Evolutionary conservation across 345 rosid genomes (phyloP), one percentile per base, ranked within the genome.

Genomic region (Hypericum perforatum): DNA sequence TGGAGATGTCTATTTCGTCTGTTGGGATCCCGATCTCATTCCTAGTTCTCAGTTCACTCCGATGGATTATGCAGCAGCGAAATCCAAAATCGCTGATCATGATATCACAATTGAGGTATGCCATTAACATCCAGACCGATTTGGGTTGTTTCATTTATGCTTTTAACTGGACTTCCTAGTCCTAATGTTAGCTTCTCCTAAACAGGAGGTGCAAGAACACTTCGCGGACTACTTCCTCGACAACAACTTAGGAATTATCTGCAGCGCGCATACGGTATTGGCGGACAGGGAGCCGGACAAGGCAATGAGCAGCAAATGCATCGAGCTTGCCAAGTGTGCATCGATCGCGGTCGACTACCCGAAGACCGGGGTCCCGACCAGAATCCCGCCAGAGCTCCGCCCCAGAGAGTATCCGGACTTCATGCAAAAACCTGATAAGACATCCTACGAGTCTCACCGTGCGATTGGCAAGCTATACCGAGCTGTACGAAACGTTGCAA

Each of bases 291-390:
- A 74, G 42, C 64, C 63, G 11, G 5, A 0, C 40, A 76, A 58
- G 53, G 91, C 85, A 0, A 62, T 37, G 61, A 74, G 82, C 41
- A 7, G 39, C 2, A 56, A 44, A 8, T 80, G 85, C 52, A 49
- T 62, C 11, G 40, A 69, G 41, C 82, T 83, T 39, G 82, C 90
- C 54, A 10, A 8, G 39, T 58, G 70, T 45, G 63, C 59, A 44
- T 78, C 87, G 9, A 63, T 62, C 3, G 87, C 85, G 0, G 82
- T 80, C 1, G 86, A 83, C 51, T 80, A 76, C 65, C 77, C 82
- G 0, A 83, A 80, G 78, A 80, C 86, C 0, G 85, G 85, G 7
- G 62, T 76, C 9, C 76, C 84, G 5, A 87, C 84, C 0, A 59
- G 63, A 63, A 69, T 78, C 38, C 81, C 85, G 0, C 44, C 9